Conservation (phyloP, 345 rosid genomes). For the Moringa oleifera region DNA sequence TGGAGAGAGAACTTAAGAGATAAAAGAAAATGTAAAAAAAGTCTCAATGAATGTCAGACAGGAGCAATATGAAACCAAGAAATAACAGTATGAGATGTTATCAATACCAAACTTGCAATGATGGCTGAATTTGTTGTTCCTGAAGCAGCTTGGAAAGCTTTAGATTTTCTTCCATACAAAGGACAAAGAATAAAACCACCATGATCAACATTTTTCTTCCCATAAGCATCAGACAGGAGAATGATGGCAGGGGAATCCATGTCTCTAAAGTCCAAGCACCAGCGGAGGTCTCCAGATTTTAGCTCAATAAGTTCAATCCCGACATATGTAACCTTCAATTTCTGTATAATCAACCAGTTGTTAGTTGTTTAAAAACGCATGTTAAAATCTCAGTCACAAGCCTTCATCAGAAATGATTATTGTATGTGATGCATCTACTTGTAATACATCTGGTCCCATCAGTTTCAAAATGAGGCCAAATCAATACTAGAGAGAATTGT, state of each 20-base stretch:
- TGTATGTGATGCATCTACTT: background rate
- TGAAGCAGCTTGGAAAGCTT: constrained; percentile 93
- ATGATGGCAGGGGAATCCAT: constrained; percentile 84
- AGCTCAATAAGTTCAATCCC: constrained; percentile 82
- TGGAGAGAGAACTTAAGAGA: background rate
- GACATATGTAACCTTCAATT: constrained; percentile 79
- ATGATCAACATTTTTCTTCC: constrained; percentile 53
- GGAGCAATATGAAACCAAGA: constrained; percentile 4
- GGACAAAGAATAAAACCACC: constrained; percentile 89
- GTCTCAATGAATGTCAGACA: background rate
- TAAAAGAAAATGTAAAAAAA: constrained; percentile 1
- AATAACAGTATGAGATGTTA: background rate
- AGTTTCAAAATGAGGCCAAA: background rate
- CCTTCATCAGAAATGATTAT: constrained; percentile 1
- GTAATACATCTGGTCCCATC: background rate
- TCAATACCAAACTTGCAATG: constrained; percentile 65
- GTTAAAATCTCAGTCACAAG: background rate
- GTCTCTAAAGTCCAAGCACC: constrained; percentile 99
- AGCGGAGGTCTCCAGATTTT: constrained; percentile 72
- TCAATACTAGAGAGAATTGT: background rate
- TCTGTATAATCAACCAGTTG: constrained; percentile 36
- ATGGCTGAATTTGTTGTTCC: constrained; percentile 88
- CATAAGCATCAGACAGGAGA: constrained; percentile 66
- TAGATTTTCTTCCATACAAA: constrained; percentile 90
- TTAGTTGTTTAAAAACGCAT: constrained; percentile 5